These are phyloP conservation scores for Hansenula anomala DNA, from an alignment of 1,139 yeast species.

Conservation along the genomic window DNA sequence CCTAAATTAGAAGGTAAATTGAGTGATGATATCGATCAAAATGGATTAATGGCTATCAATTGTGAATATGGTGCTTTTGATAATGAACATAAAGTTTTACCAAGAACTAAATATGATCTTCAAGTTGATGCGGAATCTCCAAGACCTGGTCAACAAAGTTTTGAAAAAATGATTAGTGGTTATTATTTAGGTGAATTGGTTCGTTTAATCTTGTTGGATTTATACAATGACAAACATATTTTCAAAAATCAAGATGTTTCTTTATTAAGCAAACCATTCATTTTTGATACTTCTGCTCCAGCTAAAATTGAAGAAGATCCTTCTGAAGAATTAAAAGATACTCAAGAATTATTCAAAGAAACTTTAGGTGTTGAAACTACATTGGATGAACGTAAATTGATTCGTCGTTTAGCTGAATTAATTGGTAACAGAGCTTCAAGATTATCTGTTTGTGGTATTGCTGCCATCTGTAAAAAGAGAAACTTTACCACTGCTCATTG, in stretches of 20 bases:
- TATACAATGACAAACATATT: slow-evolving; percentile 57
- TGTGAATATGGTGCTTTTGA: slow-evolving; percentile 99
- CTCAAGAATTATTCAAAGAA: slow-evolving; percentile 57
- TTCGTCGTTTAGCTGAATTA: slow-evolving; percentile 79
- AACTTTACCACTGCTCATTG: slow-evolving; percentile 73
- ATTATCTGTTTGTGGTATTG: slow-evolving; percentile 91
- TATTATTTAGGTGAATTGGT: slow-evolving; percentile 91
- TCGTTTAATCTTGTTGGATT: slow-evolving; percentile 75
- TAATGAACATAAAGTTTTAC: slow-evolving; percentile 77
- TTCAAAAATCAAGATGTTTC: slow-evolving; percentile 66
- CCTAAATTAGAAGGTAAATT: slow-evolving; percentile 78
- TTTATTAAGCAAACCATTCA: slow-evolving; percentile 54
- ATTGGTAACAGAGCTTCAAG: slow-evolving; percentile 93
- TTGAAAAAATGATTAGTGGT: slow-evolving; percentile 97
- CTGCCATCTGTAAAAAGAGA: slow-evolving; percentile 90
- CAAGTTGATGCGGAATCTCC: slow-evolving; percentile 82
- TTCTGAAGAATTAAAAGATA: slow-evolving; percentile 70
- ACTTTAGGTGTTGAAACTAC: slow-evolving; percentile 63
- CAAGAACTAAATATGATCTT: slow-evolving; percentile 86
- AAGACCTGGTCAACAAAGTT: slow-evolving; percentile 93
- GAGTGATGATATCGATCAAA: slow-evolving; percentile 55
- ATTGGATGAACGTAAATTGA: slow-evolving; percentile 72
- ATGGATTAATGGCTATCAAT: slow-evolving; percentile 89
- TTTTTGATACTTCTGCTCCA: slow-evolving; percentile 87
- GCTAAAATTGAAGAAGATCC: slow-evolving; percentile 88